Evolutionary conservation across 2,329 filamentous ascomycete species (phyloP).

Genomic region (Raffaelea ambrosiae): DNA sequence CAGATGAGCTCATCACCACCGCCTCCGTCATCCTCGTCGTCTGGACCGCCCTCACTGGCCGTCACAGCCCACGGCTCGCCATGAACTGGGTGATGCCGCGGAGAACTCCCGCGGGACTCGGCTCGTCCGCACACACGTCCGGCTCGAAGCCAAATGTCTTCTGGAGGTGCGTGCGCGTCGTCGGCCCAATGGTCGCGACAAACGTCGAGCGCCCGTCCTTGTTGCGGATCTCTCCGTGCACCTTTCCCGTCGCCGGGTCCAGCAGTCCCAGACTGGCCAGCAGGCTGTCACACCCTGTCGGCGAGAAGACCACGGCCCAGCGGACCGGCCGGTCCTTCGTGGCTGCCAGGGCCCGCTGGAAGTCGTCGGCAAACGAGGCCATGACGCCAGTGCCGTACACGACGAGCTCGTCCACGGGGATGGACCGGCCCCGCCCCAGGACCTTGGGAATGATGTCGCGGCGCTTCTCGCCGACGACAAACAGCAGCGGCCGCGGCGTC

Average conservation of each 20-base stretch:
- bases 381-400: constrained; percentile 84
- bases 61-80: not conserved
- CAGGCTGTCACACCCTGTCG: constrained; percentile 55
- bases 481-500: constrained; percentile 54
- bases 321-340: constrained; percentile 34
- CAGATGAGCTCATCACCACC: no score
- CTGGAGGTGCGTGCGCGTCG: constrained; percentile 68
- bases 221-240: constrained; percentile 15
- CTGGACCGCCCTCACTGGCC: no score
- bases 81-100: constrained; percentile 53
- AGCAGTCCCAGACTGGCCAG: constrained; percentile 44
- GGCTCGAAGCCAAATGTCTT: constrained; percentile 58
- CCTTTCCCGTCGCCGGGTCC: constrained; percentile 31
- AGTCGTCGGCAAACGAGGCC: constrained; percentile 65
- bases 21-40: no score
- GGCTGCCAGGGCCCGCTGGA: constrained; percentile 40
- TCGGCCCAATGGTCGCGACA: constrained; percentile 87
- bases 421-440: constrained; percentile 47
- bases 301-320: constrained; percentile 72
- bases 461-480: constrained; percentile 83
- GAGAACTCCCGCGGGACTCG: constrained; percentile 71
- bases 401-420: constrained; percentile 67
- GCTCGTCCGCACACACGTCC: constrained; percentile 72
- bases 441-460: constrained; percentile 83
- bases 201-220: constrained; percentile 38